Percentiles rank a stretch among this genome's conserved stretches.
Evolutionary conservation across 176 grass and related monocot species (phyloP).

Genomic region (Oryza punctata): DNA sequence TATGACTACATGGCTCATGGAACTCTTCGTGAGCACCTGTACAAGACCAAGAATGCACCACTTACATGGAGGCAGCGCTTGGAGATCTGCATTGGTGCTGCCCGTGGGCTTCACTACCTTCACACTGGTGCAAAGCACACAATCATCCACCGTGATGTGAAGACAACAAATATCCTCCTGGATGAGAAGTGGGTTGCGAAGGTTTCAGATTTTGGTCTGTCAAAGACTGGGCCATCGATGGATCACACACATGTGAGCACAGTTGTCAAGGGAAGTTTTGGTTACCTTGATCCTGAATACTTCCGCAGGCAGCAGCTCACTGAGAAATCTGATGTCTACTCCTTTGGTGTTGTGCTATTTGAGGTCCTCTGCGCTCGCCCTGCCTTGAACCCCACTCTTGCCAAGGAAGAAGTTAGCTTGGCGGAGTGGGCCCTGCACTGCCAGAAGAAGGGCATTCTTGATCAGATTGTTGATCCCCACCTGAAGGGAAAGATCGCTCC

Average conservation of each 20-base stretch:
- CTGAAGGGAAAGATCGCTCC: slow-evolving; percentile 80
- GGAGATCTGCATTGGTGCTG: slow-evolving; percentile 91
- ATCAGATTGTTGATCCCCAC: slow-evolving; percentile 85
- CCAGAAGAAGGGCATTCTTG: slow-evolving; percentile 89
- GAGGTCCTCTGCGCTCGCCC: slow-evolving; percentile 93
- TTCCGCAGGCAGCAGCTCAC: slow-evolving; percentile 94
- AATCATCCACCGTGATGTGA: slow-evolving; percentile 96
- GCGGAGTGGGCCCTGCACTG: slow-evolving; percentile 94
- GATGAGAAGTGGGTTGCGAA: slow-evolving; percentile 97
- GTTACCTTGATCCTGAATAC: slow-evolving; percentile 92
- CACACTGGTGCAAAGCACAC: slow-evolving; percentile 96
- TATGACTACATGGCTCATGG: slow-evolving; percentile 96
- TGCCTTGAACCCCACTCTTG: slow-evolving; percentile 72
- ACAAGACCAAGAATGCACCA: slow-evolving; percentile 87
- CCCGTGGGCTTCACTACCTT: slow-evolving; percentile 91
- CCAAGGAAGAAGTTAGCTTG: slow-evolving; percentile 97
- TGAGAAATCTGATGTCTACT: slow-evolving; percentile 97
- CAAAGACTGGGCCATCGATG: slow-evolving; percentile 85
- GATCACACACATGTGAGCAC: slow-evolving; percentile 98
- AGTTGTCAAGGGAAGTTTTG: slow-evolving; percentile 97
- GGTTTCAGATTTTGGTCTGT: slow-evolving; percentile 97
- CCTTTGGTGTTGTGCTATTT: slow-evolving; percentile 91
- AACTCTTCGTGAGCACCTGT: slow-evolving; percentile 89
- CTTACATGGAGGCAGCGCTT: slow-evolving; percentile 89
- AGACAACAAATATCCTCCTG: slow-evolving; percentile 97